Evolutionary conservation across 306 rosid species (phyloP).

Genomic region (Cucurbita moschata): DNA sequence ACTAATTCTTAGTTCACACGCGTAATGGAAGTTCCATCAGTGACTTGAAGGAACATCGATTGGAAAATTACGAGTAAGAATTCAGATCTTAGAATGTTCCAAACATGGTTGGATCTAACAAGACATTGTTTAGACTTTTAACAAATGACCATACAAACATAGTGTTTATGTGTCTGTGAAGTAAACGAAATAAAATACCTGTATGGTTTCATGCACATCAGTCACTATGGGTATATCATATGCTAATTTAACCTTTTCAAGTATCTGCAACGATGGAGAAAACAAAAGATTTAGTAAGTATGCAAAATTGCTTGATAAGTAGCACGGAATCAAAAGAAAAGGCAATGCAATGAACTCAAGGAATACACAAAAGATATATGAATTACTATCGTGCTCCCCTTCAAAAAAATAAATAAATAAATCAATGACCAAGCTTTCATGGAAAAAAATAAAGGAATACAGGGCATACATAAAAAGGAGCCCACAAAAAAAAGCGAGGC

Average conservation of each 20-base stretch:
- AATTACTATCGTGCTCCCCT: too few relatives aligned
- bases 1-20: not conserved
- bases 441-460: too few relatives aligned
- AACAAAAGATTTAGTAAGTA: not conserved
- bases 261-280: constrained; percentile 39
- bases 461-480: too few relatives aligned
- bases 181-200: constrained; percentile 26
- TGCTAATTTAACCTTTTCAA: constrained; percentile 82
- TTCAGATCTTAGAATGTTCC: not conserved
- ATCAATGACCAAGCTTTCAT: too few relatives aligned
- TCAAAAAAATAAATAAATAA: too few relatives aligned
- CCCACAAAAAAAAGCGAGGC: too few relatives aligned
- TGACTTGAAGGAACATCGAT: not conserved
- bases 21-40: not conserved
- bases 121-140: not conserved
- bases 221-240: constrained; percentile 81
- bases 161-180: not conserved
- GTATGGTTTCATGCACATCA: constrained; percentile 68
- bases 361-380: not conserved
- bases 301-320: not conserved
- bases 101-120: not conserved
- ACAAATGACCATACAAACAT: not conserved
- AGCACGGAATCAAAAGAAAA: not conserved
- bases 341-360: not conserved
- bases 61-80: not conserved